Base-by-base conservation (phyloP, 495 filamentous ascomycete species). In the Aspergillus sparsus region DNA sequence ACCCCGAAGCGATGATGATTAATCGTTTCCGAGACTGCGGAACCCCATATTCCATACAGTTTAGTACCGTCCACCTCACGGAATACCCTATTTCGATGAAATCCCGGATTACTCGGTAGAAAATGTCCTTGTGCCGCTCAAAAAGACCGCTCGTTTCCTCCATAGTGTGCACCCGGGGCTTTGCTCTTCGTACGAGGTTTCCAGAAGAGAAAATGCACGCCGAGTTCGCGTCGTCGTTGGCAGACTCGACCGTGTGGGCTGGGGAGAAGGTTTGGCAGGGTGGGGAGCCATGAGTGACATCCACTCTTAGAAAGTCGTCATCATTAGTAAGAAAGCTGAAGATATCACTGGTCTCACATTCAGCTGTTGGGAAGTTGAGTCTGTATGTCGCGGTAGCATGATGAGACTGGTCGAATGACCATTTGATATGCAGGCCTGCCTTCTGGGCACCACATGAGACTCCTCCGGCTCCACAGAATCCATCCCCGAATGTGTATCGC, bases 181-280 rank as follows among this genome's bases (percentile, higher is more conserved):
- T 85, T 0, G 79, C 66, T 21, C 80, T 82, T 15, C 78, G 66
- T 1, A 97, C 70, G 0, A 94, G 69, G 9, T 82, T 68, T 0
- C 69, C 68, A 6, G 88, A 83, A 0, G 85, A 84, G 63, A 88
- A 92, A 0, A 93, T 73, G 0, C 87, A 83, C 0, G 87, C 87
- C 0, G 83, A 84, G 57, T 96, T 96, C 6, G 71, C 76, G 3
- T 93, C 91, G 49, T 95, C 92, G 39, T 90, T 79, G 9, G 79
- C 74, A 1, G 85, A 83, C 0, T 77, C 62, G 3, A 80, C 70
- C 0, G 90, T 93, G 57, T 97, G 89, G 0, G 89, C 90, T 0
- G 86, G 84, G 0, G 90, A 95, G 71, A 87, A 96, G 7, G 83
- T 84, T 60, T 94, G 90, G 52, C 93, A 98, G 0, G 93, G 93